Conservation (phyloP, 1,284 basidiomycete genomes). For the Sporisorium iseilematis-ciliati region DNA sequence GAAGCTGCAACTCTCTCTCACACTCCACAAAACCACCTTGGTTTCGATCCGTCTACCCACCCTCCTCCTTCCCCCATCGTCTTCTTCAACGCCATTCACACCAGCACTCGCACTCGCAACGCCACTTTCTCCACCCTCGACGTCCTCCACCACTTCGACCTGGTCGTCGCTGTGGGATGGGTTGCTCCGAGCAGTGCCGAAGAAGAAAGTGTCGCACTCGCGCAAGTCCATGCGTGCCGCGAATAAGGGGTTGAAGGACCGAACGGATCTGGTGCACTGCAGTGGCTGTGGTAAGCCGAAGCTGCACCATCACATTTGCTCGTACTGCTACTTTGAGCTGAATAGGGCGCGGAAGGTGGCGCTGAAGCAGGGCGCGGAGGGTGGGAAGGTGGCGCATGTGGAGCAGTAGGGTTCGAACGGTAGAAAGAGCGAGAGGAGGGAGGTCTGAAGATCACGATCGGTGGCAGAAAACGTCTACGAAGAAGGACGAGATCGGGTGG, state of each 20-base stretch:
- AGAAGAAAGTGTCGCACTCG: slow-evolving; percentile 92
- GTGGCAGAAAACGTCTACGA: too few relatives aligned
- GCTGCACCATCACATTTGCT: slow-evolving; percentile 80
- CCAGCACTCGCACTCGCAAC: slow-evolving; percentile 16
- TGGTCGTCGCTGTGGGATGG: slow-evolving; percentile 81
- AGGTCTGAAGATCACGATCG: too few relatives aligned
- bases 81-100: slow-evolving; percentile 15
- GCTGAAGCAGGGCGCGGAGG: neutral
- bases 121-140: neutral
- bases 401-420: neutral
- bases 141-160: neutral
- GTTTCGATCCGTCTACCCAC: slow-evolving; percentile 11
- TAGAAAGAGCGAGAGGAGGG: too few relatives aligned
- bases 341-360: slow-evolving; percentile 58
- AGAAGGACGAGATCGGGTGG: too few relatives aligned
- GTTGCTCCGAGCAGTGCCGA: slow-evolving; percentile 90
- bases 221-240: slow-evolving; percentile 93
- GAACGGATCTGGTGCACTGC: slow-evolving; percentile 76
- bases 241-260: slow-evolving; percentile 95
- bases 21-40: neutral
- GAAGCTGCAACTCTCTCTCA: slow-evolving; percentile 10
- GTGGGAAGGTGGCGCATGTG: too few relatives aligned
- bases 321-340: slow-evolving; percentile 84
- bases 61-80: neutral
- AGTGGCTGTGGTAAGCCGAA: slow-evolving; percentile 25